Percentiles rank a stretch among this genome's conserved stretches.
phyloP scores from a whole-genome alignment of 2,329 filamentous ascomycete species.

The Colletotrichum liaoningense region DNA sequence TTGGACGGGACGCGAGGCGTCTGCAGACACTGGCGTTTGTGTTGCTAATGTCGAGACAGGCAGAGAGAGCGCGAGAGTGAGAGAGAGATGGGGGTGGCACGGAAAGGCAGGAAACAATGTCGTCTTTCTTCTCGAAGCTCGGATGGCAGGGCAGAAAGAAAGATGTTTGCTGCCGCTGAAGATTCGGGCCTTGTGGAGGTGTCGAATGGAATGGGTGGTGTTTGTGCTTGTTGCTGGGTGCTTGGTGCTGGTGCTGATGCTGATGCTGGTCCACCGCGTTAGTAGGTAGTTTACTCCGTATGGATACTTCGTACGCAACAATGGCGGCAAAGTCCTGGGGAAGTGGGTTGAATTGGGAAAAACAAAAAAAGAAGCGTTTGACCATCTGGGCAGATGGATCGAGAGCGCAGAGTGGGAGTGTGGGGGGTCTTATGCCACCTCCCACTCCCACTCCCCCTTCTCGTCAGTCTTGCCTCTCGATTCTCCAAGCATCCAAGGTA shows the following conservation, averaged over 20 bases:
- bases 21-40: not conserved
- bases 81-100: not conserved
- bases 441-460: conserved; percentile 17
- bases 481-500: not conserved
- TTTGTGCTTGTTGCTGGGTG: not conserved
- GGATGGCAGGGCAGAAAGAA: not conserved
- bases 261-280: not conserved
- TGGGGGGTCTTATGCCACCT: conserved; percentile 34
- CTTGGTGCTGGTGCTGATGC: not conserved
- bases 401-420: conserved; percentile 16
- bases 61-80: not conserved
- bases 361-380: conserved; percentile 3
- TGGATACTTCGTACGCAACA: not conserved
- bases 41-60: not conserved
- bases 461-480: not conserved
- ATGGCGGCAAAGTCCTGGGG: conserved; percentile 30
- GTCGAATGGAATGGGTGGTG: not conserved
- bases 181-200: not conserved
- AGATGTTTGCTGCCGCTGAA: not conserved
- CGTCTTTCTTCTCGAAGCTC: conserved; percentile 20
- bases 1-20: not conserved
- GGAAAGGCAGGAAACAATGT: not conserved
- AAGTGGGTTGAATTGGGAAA: conserved; percentile 27
- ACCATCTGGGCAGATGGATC: conserved; percentile 1
- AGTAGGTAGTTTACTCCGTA: not conserved